phyloP scores from a whole-genome alignment of 2,329 filamentous ascomycete genomes.

The Cytospora mali region DNA sequence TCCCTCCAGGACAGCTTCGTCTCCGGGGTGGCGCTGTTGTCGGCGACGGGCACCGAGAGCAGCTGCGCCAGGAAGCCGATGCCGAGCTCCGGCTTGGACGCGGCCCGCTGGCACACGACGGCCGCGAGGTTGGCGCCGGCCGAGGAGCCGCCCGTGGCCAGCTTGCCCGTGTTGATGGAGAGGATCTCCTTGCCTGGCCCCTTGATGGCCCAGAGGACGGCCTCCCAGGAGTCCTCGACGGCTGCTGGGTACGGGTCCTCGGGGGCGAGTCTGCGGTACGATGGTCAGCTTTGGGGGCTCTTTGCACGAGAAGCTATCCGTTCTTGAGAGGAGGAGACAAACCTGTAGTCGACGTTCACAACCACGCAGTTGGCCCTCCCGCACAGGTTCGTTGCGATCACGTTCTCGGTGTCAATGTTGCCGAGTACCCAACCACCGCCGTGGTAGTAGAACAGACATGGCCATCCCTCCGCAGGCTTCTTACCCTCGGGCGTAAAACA shows the following conservation, averaged over 20 bases:
- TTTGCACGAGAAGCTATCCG: too few species aligned
- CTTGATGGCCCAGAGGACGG: slow-evolving; percentile 49
- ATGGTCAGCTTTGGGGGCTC: background rate
- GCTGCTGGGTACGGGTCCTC: slow-evolving; percentile 60
- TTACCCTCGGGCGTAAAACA: slow-evolving; percentile 53
- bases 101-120: slow-evolving; percentile 32
- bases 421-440: slow-evolving; percentile 63
- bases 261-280: slow-evolving; percentile 50
- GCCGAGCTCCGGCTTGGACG: slow-evolving; percentile 18
- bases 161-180: slow-evolving; percentile 42
- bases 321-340: slow-evolving; percentile 28
- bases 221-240: slow-evolving; percentile 59
- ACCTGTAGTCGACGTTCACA: slow-evolving; percentile 59
- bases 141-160: slow-evolving; percentile 35
- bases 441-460: slow-evolving; percentile 58
- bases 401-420: slow-evolving; percentile 60
- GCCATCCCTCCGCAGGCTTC: slow-evolving; percentile 52
- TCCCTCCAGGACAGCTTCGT: slow-evolving; percentile 52
- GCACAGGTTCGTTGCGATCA: slow-evolving; percentile 58
- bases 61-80: slow-evolving; percentile 50
- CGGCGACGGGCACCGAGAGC: slow-evolving; percentile 59
- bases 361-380: slow-evolving; percentile 53
- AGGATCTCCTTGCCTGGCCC: slow-evolving; percentile 35
- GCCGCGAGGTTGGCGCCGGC: slow-evolving; percentile 35
- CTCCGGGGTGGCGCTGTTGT: slow-evolving; percentile 54